Percentiles rank a stretch among this genome's conserved stretches.
Evolutionary conservation across 345 rosid species (phyloP).

Genomic region (Acer negundo): DNA sequence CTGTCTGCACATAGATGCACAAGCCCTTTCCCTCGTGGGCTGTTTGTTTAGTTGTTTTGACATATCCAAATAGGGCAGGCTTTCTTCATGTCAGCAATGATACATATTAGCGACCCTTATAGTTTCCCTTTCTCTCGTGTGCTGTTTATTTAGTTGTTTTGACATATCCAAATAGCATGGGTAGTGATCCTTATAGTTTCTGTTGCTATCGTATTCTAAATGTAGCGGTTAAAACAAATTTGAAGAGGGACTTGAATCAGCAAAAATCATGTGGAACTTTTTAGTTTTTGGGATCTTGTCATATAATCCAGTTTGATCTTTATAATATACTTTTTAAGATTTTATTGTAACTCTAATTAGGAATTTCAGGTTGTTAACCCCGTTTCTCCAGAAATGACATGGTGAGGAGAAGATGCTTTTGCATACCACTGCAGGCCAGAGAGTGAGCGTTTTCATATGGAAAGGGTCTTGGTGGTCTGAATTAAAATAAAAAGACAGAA

Average conservation of each 20-base stretch:
- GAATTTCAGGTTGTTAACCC: constrained; percentile 32
- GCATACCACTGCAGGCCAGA: constrained; percentile 9
- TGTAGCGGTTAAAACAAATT: neutral
- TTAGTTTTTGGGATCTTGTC: neutral
- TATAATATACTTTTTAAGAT: neutral
- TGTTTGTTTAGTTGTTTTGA: too few relatives aligned
- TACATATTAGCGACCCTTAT: too few relatives aligned
- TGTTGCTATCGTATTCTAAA: neutral
- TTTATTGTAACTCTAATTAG: neutral
- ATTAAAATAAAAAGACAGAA: constrained; percentile 19
- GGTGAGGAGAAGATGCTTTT: constrained; percentile 39
- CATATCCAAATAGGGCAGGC: too few relatives aligned
- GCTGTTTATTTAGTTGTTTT: neutral
- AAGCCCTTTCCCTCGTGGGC: neutral
- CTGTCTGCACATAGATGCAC: neutral
- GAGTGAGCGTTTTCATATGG: neutral
- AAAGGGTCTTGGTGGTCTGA: constrained; percentile 18
- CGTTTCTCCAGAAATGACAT: constrained; percentile 42
- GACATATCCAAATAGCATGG: neutral
- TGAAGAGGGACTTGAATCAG: neutral
- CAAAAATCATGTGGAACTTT: neutral
- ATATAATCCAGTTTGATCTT: neutral
- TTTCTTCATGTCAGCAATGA: too few relatives aligned
- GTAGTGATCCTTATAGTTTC: neutral
- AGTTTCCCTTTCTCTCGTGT: neutral